Base-by-base conservation (phyloP, 768 basidiomycete species). In the Pholiota conissans region DNA sequence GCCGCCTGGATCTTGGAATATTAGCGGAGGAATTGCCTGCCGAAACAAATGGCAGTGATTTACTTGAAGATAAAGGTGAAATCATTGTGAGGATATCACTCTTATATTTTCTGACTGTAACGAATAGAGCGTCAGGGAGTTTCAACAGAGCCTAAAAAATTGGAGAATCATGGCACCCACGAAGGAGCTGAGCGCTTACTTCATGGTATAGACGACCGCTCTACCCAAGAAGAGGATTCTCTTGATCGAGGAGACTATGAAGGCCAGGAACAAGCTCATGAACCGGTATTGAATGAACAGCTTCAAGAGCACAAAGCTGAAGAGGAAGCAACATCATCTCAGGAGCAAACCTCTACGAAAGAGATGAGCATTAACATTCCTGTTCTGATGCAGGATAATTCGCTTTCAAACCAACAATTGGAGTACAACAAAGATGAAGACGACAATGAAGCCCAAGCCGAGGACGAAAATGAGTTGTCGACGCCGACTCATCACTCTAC, bases 1-100 rank as follows among this genome's bases (percentile, higher is more conserved):
- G 58, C 59, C 62, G 55, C 57, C 57, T 66, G 2, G 60, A 65
- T 47, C 42, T 64, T 32, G 64, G 59, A n/a, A 50, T 56, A 29
- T 48, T 34, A 32, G 56, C 35, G 45, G 58, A 32, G 14, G 61
- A 58, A 13, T 28, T 45, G 28, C 16, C 49, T 39, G 29, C 39
- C 28, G 52, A 51, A 18, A 30, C 27, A 16, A 53, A 55, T 49
- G 42, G 29, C 10, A 28, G 29, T 2, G 40, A 29, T 35, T 50
- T 57, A 13, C 27, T 50, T 9, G 18, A 37, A 22, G 32, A 40
- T 18, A 48, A 57, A 60, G 63, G 62, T 60, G 47, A 50, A 55
- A 51, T 34, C 22, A 26, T 18, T 13, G 13, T 45, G 7, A 11
- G 4, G 11, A 45, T 14, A 20, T 27, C 1, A 27, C 4, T 2